Base-by-base conservation (phyloP, 176 grass and related monocot species). In the Olyra latifolia region DNA sequence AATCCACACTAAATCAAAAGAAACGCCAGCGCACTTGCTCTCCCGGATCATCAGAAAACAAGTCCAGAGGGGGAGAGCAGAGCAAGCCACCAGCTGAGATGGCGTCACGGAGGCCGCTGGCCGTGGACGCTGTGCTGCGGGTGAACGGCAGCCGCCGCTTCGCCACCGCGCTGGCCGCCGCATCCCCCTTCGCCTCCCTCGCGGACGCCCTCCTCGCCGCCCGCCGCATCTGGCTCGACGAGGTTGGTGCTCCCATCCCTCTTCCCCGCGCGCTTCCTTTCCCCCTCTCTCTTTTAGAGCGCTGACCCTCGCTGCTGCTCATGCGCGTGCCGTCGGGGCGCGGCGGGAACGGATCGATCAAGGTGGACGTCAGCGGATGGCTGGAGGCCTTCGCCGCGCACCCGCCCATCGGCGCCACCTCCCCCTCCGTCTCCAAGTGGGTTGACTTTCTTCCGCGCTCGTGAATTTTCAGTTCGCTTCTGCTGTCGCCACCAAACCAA, bases 351-450 rank as follows among this genome's bases (percentile, higher is more conserved):
- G 69, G 62, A 88, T 80, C 69, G 54, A 88, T 80, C 69, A 58
- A 99, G 96, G 90, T 99, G 8, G 90, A 95, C 44, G 90, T 99
- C 78, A 89, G 75, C 39, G 96, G 96, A 89, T 99, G 96, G 96
- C 86, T 95, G 12, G 96, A 99, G 92, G 90, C 84, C 52, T 99
- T 99, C 66, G 81, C 92, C 0, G 86, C 88, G 49, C 96, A 99
- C 75, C 96, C 92, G 28, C 32, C 92, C 28, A 99, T 99, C 55
- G 92, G 96, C 58, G 46, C 88, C 42, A 88, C 90, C 39, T 87
- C 88, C 45, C 57, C 92, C 14, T 89, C 90, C 3, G 73, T 89
- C 77, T 83, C 96, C 74, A 88, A 91, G 96, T 99, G 46, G 0
- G 86, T 79, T 30, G 40, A 20, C 28, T 55, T 71, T 4, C 42